These are phyloP conservation scores for Geotrichum aggregatum DNA, from an alignment of 1,139 yeast species.

Conservation along the genomic window DNA sequence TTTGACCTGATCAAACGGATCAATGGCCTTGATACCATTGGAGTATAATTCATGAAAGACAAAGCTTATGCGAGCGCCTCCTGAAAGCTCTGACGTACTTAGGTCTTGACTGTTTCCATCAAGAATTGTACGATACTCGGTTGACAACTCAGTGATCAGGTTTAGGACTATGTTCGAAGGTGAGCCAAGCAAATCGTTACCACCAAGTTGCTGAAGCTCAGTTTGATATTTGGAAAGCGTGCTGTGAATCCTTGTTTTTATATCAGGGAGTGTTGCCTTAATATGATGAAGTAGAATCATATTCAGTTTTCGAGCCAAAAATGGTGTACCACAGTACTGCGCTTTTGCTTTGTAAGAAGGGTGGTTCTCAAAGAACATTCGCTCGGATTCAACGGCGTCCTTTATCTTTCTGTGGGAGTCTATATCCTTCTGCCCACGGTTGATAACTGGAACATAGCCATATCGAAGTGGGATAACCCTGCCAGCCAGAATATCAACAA, in stretches of 20 bases:
- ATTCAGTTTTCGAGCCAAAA: slow-evolving; percentile 87
- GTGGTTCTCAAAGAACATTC: slow-evolving; percentile 76
- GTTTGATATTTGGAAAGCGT: slow-evolving; percentile 82
- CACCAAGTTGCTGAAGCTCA: slow-evolving; percentile 69
- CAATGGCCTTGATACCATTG: slow-evolving; percentile 86
- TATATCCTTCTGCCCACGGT: slow-evolving; percentile 96
- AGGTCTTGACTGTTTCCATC: slow-evolving; percentile 87
- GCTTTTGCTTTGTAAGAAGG: slow-evolving; percentile 95
- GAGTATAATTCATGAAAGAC: slow-evolving; percentile 95
- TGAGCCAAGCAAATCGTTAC: slow-evolving; percentile 73
- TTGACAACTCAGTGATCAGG: slow-evolving; percentile 87
- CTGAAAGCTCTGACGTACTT: slow-evolving; percentile 82
- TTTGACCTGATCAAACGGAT: slow-evolving; percentile 94
- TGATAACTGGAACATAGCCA: slow-evolving; percentile 96
- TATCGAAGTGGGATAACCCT: slow-evolving; percentile 91
- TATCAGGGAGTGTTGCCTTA: slow-evolving; percentile 91
- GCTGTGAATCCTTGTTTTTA: slow-evolving; percentile 83
- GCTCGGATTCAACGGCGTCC: slow-evolving; percentile 81
- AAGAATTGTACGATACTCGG: slow-evolving; percentile 84
- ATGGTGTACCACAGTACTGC: slow-evolving; percentile 92
- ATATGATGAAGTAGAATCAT: slow-evolving; percentile 88
- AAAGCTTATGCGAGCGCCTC: slow-evolving; percentile 97
- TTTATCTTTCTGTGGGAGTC: slow-evolving; percentile 81
- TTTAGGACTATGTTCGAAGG: slow-evolving; percentile 86
- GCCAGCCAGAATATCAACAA: slow-evolving; percentile 92